Evolutionary conservation across 805 yeast genomes (phyloP).

Genomic region (Candida anglica): DNA sequence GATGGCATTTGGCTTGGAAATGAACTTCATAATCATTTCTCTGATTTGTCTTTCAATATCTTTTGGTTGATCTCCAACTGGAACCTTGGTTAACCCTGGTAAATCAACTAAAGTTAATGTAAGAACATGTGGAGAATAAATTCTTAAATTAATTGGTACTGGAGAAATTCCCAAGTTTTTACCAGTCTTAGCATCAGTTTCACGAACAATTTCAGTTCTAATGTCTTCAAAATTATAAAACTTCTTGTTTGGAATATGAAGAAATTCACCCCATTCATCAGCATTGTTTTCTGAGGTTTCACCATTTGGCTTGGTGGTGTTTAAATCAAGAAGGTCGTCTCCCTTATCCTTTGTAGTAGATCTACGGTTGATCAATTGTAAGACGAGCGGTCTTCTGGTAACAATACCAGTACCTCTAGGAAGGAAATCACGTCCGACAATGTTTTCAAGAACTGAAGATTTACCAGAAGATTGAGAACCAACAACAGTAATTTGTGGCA

Average conservation of each 20-base stretch:
- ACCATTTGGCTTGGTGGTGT: conserved; percentile 41
- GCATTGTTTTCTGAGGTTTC: conserved; percentile 63
- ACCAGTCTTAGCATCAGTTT: conserved; percentile 82
- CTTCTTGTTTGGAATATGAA: conserved; percentile 85
- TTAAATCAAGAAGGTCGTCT: conserved; percentile 42
- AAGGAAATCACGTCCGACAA: conserved; percentile 85
- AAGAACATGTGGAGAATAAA: conserved; percentile 89
- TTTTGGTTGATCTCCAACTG: conserved; percentile 98
- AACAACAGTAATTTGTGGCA: conserved; percentile 93
- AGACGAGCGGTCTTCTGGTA: conserved; percentile 80
- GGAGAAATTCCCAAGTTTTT: conserved; percentile 85
- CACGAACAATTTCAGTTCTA: conserved; percentile 84
- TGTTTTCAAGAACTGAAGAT: conserved; percentile 84
- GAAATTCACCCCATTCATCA: conserved; percentile 96
- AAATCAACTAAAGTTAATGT: conserved; percentile 93
- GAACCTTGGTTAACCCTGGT: conserved; percentile 97
- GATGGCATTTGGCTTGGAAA: conserved; percentile 93
- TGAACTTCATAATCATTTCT: conserved; percentile 88
- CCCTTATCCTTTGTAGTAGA: conserved; percentile 20
- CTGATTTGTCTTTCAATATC: conserved; percentile 94
- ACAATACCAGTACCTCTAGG: conserved; percentile 94
- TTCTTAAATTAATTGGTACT: conserved; percentile 87
- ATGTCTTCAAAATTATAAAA: conserved; percentile 86
- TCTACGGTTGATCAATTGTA: conserved; percentile 75
- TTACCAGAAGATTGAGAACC: conserved; percentile 91